Percentiles rank a stretch among this genome's conserved stretches.
phyloP scores from a whole-genome alignment of 2,329 filamentous ascomycete genomes.

The Sclerotinia nivalis region DNA sequence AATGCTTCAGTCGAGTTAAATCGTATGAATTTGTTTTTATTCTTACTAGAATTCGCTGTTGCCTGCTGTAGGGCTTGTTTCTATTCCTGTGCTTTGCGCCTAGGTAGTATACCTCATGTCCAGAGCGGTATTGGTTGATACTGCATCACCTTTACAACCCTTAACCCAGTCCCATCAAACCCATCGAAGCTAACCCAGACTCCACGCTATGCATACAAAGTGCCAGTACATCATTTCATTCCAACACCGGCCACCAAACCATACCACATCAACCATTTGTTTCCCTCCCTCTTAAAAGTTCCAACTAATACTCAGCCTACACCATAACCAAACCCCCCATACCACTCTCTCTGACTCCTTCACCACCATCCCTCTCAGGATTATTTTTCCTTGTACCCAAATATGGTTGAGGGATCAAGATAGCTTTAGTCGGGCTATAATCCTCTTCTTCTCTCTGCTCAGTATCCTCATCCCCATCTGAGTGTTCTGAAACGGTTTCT shows the following conservation, averaged over 20 bases:
- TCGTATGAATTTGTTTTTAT: not conserved
- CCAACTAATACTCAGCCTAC: not conserved
- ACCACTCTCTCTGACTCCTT: constrained; percentile 1
- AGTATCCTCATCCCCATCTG: constrained; percentile 7
- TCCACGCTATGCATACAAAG: constrained; percentile 17
- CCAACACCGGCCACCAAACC: not conserved
- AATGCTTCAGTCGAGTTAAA: not conserved
- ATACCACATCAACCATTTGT: not conserved
- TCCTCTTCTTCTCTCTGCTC: not conserved
- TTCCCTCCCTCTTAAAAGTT: not conserved
- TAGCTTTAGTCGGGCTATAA: constrained; percentile 13
- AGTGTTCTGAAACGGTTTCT: not conserved
- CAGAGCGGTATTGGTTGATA: not conserved
- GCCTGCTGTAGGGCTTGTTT: not conserved
- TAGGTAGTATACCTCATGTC: not conserved
- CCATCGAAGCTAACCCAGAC: constrained; percentile 5
- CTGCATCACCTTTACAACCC: not conserved
- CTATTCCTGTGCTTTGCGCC: not conserved
- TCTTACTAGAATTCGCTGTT: not conserved
- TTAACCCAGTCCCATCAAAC: not conserved
- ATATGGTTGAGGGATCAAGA: not conserved
- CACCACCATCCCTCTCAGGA: not conserved
- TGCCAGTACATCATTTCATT: not conserved
- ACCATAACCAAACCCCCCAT: constrained; percentile 15
- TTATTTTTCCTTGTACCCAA: constrained; percentile 6